These are phyloP conservation scores for Pleurotus sapidus DNA, from an alignment of 768 basidiomycete species.

Conservation along the genomic window DNA sequence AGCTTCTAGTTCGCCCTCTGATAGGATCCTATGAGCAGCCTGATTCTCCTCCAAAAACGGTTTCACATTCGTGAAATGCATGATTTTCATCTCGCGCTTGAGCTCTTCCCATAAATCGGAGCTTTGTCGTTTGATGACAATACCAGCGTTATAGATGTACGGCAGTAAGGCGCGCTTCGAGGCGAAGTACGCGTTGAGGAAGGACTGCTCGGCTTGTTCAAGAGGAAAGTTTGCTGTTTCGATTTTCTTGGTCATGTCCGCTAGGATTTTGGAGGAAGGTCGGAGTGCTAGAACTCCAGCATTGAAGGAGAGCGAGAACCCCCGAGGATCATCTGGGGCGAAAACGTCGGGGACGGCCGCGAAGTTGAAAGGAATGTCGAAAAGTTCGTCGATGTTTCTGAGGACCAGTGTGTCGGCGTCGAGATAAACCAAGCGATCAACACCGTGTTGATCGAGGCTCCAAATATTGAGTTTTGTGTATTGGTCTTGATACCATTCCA, in stretches of 20 bases:
- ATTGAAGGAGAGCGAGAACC: slow-evolving; percentile 29
- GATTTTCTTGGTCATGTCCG: slow-evolving; percentile 31
- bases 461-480: slow-evolving; percentile 34
- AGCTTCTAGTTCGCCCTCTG: slow-evolving; percentile 18
- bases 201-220: slow-evolving; percentile 40
- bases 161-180: slow-evolving; percentile 28
- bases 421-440: slow-evolving; percentile 26
- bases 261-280: slow-evolving; percentile 23
- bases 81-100: slow-evolving; percentile 23
- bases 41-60: slow-evolving; percentile 27
- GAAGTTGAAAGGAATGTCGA: slow-evolving; percentile 28
- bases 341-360: slow-evolving; percentile 30
- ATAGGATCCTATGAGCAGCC: slow-evolving; percentile 16
- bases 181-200: slow-evolving; percentile 35
- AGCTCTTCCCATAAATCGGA: slow-evolving; percentile 26
- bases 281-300: slow-evolving; percentile 31
- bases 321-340: slow-evolving; percentile 16
- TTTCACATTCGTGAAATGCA: slow-evolving; percentile 31
- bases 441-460: slow-evolving; percentile 25
- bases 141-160: slow-evolving; percentile 32
- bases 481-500: slow-evolving; percentile 27
- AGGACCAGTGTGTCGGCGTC: slow-evolving; percentile 32
- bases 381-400: slow-evolving; percentile 30
- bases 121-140: slow-evolving; percentile 29
- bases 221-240: slow-evolving; percentile 34